These are phyloP conservation scores for Earliella scabrosa DNA, from an alignment of 1,284 basidiomycete genomes.

Conservation along the genomic window DNA sequence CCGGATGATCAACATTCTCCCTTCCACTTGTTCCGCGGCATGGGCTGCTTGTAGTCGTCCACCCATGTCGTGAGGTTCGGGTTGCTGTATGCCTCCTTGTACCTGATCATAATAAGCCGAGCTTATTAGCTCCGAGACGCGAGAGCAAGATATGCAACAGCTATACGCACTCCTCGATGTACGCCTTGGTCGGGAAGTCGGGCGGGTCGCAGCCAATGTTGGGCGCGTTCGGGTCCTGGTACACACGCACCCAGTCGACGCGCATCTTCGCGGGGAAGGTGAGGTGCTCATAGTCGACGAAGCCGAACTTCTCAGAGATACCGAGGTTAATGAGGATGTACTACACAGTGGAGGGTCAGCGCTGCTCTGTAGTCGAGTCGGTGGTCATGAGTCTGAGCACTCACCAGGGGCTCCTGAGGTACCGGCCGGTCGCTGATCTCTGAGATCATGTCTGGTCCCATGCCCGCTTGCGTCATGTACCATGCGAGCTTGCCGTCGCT, in stretches of 20 bases:
- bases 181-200: constrained; percentile 76
- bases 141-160: background rate
- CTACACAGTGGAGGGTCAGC: constrained; percentile 35
- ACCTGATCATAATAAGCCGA: constrained; percentile 18
- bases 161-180: constrained; percentile 75
- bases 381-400: constrained; percentile 13
- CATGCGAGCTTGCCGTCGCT: constrained; percentile 67
- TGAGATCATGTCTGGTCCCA: constrained; percentile 67
- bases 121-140: background rate
- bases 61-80: constrained; percentile 43
- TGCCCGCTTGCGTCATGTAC: constrained; percentile 72
- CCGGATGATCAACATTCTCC: constrained; percentile 19
- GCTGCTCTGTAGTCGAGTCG: constrained; percentile 2
- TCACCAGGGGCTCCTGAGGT: constrained; percentile 84
- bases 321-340: constrained; percentile 84
- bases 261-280: constrained; percentile 74
- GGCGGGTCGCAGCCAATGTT: constrained; percentile 86
- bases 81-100: constrained; percentile 41
- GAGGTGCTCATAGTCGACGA: constrained; percentile 67
- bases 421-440: constrained; percentile 78
- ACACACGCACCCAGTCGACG: constrained; percentile 86
- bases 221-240: constrained; percentile 67
- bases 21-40: constrained; percentile 37
- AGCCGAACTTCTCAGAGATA: constrained; percentile 78
- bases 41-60: constrained; percentile 38